Percentiles rank a stretch among this genome's conserved stretches.
Evolutionary conservation across 352 stramenopile genomes (phyloP).

Genomic region (Pythium grandisporangium): DNA sequence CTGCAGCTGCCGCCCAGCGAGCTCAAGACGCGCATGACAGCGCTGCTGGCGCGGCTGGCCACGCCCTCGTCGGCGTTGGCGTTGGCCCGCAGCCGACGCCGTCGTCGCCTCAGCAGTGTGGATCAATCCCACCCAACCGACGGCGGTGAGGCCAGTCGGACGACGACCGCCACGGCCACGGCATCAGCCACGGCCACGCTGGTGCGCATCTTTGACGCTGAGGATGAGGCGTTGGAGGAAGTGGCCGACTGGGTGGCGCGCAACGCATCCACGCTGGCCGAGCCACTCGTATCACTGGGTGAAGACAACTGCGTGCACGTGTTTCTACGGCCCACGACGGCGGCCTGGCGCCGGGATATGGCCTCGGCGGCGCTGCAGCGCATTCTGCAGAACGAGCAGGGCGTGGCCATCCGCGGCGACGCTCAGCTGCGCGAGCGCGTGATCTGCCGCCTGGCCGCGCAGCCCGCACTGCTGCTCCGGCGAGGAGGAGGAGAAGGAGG

Average conservation of each 20-base stretch:
- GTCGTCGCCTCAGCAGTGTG: too few relatives aligned
- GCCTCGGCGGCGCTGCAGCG: slow-evolving; percentile 46
- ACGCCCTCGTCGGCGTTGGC: slow-evolving; percentile 73
- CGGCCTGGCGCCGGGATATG: slow-evolving; percentile 67
- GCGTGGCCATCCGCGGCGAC: slow-evolving; percentile 52
- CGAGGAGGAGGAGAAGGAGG: too few relatives aligned
- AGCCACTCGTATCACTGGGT: slow-evolving; percentile 64
- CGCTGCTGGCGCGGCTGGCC: slow-evolving; percentile 43
- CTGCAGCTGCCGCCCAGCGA: slow-evolving; percentile 62
- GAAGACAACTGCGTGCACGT: slow-evolving; percentile 74
- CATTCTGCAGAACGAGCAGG: slow-evolving; percentile 73
- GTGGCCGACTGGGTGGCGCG: slow-evolving; percentile 73
- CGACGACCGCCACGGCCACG: slow-evolving; percentile 19
- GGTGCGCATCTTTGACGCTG: slow-evolving; percentile 62
- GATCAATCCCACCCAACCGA: too few relatives aligned
- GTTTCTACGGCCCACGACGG: slow-evolving; percentile 51
- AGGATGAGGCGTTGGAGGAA: slow-evolving; percentile 43
- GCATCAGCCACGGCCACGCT: slow-evolving; percentile 32
- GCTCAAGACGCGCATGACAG: slow-evolving; percentile 58
- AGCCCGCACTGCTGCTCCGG: slow-evolving; percentile 44
- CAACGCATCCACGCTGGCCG: slow-evolving; percentile 68
- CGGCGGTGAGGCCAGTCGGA: slow-evolving; percentile 30
- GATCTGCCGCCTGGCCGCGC: slow-evolving; percentile 57
- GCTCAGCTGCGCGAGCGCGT: slow-evolving; percentile 53
- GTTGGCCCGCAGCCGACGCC: slow-evolving; percentile 55